A percentile compares a stretch with the other conserved stretches of the same genome.
These are phyloP conservation scores for Solanum sparsipilum DNA, from an alignment of 257 asterid genomes.

Conservation along the genomic window DNA sequence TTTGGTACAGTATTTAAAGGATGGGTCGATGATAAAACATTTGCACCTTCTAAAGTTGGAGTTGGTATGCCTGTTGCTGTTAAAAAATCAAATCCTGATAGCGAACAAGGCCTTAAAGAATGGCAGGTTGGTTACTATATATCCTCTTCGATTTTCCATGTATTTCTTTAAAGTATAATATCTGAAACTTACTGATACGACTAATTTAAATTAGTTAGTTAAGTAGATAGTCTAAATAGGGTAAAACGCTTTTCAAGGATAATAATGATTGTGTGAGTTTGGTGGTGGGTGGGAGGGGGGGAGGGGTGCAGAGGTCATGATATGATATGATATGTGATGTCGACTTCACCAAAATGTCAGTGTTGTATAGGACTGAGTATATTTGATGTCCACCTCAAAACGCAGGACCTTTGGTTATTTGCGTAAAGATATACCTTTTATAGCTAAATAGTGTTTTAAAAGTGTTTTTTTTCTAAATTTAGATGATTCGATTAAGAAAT, in stretches of 20 bases:
- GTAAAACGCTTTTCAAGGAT: background rate
- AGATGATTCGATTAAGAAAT: no score
- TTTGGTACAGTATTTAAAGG: constrained; percentile 40
- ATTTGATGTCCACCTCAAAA: background rate
- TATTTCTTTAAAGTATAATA: background rate
- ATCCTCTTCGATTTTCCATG: background rate
- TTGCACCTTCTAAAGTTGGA: constrained; percentile 58
- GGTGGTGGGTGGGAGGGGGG: background rate
- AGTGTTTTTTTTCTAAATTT: no score
- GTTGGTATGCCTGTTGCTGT: constrained; percentile 83
- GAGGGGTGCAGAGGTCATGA: no score
- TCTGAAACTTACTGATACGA: background rate
- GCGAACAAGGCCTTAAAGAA: constrained; percentile 84
- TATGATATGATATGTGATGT: background rate
- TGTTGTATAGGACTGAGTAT: no score
- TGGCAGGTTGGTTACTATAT: constrained; percentile 48
- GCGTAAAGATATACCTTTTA: no score
- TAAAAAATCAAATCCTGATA: constrained; percentile 71
- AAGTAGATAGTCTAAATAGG: background rate
- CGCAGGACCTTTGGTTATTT: background rate
- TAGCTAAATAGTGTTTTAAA: no score
- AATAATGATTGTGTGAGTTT: background rate
- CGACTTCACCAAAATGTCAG: no score
- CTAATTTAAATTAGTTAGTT: background rate
- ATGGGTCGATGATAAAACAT: constrained; percentile 38